These are phyloP conservation scores for Pyricularia sp. DNA, from an alignment of 2,329 filamentous ascomycete species.

Conservation along the genomic window DNA sequence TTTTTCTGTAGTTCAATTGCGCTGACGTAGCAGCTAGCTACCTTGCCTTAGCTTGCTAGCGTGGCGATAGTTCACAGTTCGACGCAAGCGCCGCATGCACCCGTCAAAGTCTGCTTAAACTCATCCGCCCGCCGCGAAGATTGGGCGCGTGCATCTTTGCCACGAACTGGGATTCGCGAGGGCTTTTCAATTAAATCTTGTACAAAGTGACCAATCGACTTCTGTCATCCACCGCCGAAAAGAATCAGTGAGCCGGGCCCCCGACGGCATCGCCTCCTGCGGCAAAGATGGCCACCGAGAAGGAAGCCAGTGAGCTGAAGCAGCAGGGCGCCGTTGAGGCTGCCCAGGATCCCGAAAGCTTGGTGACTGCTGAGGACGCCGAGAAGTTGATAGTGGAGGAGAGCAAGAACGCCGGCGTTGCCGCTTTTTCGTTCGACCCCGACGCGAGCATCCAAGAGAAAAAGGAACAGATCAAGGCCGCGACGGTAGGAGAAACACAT, in stretches of 20 bases:
- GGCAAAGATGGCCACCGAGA: conserved; percentile 17
- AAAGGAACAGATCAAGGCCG: conserved; percentile 61
- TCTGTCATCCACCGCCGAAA: background rate
- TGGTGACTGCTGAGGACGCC: conserved; percentile 55
- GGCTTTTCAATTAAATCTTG: background rate
- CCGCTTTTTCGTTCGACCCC: conserved; percentile 78
- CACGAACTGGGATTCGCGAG: background rate
- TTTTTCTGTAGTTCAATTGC: background rate
- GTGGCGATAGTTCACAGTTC: background rate
- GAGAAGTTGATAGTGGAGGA: conserved; percentile 64
- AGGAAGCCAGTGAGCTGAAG: conserved; percentile 51
- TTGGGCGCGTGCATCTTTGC: background rate
- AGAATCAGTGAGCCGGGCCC: background rate
- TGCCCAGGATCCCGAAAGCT: conserved; percentile 55
- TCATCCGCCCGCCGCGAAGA: background rate
- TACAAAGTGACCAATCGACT: background rate
- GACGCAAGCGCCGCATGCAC: background rate
- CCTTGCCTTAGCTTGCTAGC: background rate
- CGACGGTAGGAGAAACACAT: conserved; percentile 30
- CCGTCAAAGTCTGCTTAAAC: background rate
- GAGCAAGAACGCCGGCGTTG: conserved; percentile 63
- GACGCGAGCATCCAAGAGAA: conserved; percentile 76
- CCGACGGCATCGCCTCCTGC: background rate
- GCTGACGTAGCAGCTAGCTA: background rate
- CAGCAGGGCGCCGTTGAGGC: conserved; percentile 68